A percentile compares a stretch with the other conserved stretches of the same genome.
These are phyloP conservation scores for Verticillium nubilum DNA, from an alignment of 2,329 filamentous ascomycete genomes.

Conservation along the genomic window DNA sequence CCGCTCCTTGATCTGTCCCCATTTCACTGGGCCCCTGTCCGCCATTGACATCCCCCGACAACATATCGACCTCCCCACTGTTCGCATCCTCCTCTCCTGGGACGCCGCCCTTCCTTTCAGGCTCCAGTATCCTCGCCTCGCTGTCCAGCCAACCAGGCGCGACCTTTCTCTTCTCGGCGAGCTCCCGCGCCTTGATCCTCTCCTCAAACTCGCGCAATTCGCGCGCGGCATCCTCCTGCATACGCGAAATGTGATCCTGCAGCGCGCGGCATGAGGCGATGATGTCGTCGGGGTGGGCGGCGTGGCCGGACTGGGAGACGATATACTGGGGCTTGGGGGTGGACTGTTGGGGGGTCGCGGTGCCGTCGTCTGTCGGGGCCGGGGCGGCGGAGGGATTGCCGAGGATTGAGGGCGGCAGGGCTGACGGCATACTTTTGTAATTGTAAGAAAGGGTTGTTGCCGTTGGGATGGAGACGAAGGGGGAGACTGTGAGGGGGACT, in stretches of 20 bases:
- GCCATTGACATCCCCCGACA: constrained; percentile 7
- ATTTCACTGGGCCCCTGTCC: constrained; percentile 27
- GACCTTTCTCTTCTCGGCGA: constrained; percentile 73
- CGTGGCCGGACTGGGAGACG: constrained; percentile 69
- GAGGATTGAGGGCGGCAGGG: constrained; percentile 69
- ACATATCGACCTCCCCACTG: constrained; percentile 12
- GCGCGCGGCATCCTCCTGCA: constrained; percentile 61
- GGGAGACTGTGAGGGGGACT: constrained; percentile 87
- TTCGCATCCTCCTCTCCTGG: constrained; percentile 12
- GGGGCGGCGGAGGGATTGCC: constrained; percentile 37
- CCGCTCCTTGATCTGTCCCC: constrained; percentile 45
- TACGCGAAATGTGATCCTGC: constrained; percentile 65
- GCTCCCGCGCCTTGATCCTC: constrained; percentile 56
- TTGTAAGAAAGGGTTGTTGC: constrained; percentile 92
- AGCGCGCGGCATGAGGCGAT: constrained; percentile 75
- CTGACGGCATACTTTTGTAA: constrained; percentile 84
- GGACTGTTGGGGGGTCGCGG: background rate
- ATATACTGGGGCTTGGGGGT: constrained; percentile 61
- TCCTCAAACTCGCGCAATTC: constrained; percentile 68
- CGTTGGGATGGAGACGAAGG: constrained; percentile 85
- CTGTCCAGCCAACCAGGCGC: constrained; percentile 80
- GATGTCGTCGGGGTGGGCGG: constrained; percentile 84
- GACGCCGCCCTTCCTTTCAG: constrained; percentile 43
- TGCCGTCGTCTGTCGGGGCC: constrained; percentile 24
- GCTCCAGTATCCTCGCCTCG: constrained; percentile 63